Conservation (phyloP, 2,329 filamentous ascomycete species). For the Lecanosticta acicola region DNA sequence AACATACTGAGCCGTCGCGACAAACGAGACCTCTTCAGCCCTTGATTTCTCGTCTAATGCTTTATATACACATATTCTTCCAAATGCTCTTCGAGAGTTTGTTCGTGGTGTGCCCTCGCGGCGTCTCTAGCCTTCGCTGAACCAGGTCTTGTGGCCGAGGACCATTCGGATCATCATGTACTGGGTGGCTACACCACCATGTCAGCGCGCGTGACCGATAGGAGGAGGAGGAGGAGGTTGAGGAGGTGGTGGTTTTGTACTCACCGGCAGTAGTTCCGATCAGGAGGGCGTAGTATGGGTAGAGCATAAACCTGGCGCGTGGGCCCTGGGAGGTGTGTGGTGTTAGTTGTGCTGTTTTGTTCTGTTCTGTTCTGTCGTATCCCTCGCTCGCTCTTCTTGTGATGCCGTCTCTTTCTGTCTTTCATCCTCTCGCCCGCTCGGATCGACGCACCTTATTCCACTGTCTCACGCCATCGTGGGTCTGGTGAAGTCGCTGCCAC, state of each 20-base stretch:
- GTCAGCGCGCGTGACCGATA: conserved; percentile 1
- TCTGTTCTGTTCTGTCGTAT: background rate
- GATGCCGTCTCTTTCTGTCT: background rate
- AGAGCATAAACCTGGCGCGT: conserved; percentile 59
- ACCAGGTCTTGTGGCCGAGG: conserved; percentile 75
- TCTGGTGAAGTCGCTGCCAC: conserved; percentile 70
- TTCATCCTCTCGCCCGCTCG: background rate
- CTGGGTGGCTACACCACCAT: conserved; percentile 40
- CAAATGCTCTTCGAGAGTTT: no score
- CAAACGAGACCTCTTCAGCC: no score
- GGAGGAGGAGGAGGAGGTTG: background rate
- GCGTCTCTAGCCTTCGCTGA: background rate
- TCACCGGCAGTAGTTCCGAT: conserved; percentile 47
- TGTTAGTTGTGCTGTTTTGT: background rate
- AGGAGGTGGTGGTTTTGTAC: no score
- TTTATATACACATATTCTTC: background rate
- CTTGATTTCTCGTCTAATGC: no score
- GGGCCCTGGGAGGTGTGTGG: conserved; percentile 48
- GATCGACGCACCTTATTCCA: conserved; percentile 67
- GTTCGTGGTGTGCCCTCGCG: no score
- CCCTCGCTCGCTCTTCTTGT: conserved; percentile 1
- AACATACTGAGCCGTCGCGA: no score
- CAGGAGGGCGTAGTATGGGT: conserved; percentile 59
- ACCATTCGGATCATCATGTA: conserved; percentile 72
- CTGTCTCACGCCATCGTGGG: conserved; percentile 64